Base-by-base conservation (phyloP, 257 asterid genomes). In the Scutellaria minor region DNA sequence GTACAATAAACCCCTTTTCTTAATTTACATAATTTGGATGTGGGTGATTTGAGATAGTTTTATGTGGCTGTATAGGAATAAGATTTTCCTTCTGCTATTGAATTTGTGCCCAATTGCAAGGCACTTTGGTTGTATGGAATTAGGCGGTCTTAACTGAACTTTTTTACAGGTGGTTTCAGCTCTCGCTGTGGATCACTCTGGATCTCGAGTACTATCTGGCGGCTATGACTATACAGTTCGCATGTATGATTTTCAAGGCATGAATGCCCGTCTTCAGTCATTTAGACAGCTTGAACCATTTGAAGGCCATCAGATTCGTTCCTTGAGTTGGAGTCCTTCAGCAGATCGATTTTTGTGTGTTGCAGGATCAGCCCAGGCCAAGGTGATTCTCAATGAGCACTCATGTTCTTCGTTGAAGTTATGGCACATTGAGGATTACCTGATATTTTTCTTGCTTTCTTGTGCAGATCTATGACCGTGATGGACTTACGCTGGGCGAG, bases 341-440 rank as follows among this genome's bases (percentile, higher is more conserved):
- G 67, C 98, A 3, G 99, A 90, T 81, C 87, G 89, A 6, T 94
- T 94, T 85, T 83, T 94, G 80, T 94, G 99, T 68, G 96, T 94
- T 65, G 91, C 97, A 70, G 99, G 99, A 67, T 94, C 99, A 64
- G 99, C 98, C 73, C 99, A 94, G 83, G 96, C 97, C 75, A 94
- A 94, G 96, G 99, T 91, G 61, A 76, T 56, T 70, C 63, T 69
- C 6, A 18, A 52, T 52, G 65, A 70, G 58, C 56, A 5, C 3
- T 31, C 57, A 60, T 59, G 59, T 52, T 60, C 62, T 56, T 15
- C 45, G 55, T 75, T 60, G 67, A 64, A 62, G 5, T 60, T 56
- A 50, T 71, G 20, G 8, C 41, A 22, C 54, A 9, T 31, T 69
- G 51, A 53, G 56, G 71, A 70, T 73, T 44, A 57, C 76, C 59